A percentile compares a stretch with the other conserved stretches of the same genome.
These are phyloP conservation scores for Neofusicoccum kwambonambiense DNA, from an alignment of 2,329 filamentous ascomycete genomes.

Conservation along the genomic window DNA sequence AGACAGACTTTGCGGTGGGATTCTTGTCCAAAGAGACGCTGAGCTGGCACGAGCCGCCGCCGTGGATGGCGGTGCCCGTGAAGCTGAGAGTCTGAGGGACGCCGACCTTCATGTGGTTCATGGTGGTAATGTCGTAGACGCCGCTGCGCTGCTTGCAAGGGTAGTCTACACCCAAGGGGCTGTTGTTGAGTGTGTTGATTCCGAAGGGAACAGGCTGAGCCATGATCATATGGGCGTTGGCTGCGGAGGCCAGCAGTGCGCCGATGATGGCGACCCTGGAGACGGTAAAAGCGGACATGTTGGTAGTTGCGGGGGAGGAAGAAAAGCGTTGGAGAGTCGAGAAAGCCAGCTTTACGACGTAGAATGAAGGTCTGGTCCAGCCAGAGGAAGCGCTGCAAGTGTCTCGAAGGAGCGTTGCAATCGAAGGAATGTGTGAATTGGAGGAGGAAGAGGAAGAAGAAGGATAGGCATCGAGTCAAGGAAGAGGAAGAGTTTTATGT, in stretches of 20 bases:
- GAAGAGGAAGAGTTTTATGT: neutral
- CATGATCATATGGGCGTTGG: slow-evolving; percentile 76
- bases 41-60: slow-evolving; percentile 88
- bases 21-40: slow-evolving; percentile 72
- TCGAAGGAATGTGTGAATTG: neutral
- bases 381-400: neutral
- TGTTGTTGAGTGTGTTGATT: slow-evolving; percentile 53
- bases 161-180: slow-evolving; percentile 72
- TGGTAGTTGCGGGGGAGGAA: neutral
- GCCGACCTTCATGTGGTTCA: slow-evolving; percentile 65
- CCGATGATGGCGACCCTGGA: slow-evolving; percentile 17
- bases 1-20: slow-evolving; percentile 66
- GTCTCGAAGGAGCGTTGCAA: neutral
- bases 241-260: slow-evolving; percentile 54
- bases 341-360: neutral
- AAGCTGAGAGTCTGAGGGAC: slow-evolving; percentile 63
- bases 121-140: slow-evolving; percentile 46
- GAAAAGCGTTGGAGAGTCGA: neutral
- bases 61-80: slow-evolving; percentile 72
- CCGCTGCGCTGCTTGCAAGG: slow-evolving; percentile 70
- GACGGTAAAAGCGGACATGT: neutral
- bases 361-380: neutral
- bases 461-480: neutral
- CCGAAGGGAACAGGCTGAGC: slow-evolving; percentile 64
- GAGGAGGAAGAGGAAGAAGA: neutral